These are phyloP conservation scores for Kluyveromyces sp. DNA, from an alignment of 1,139 yeast species.

Conservation along the genomic window DNA sequence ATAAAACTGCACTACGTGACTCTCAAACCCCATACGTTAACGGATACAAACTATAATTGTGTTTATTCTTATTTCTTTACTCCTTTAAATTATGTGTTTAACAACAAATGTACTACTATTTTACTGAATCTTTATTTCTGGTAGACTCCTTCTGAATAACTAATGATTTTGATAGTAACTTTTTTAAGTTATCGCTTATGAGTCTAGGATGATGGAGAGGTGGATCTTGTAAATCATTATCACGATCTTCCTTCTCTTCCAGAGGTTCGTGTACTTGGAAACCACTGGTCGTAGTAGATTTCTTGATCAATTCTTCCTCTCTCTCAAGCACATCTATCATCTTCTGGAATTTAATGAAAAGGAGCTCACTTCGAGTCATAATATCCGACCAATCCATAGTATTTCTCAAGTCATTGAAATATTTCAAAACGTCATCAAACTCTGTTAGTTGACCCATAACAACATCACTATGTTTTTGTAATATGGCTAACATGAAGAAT, in stretches of 20 bases:
- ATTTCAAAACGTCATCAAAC: slow-evolving; percentile 88
- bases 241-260: slow-evolving; percentile 10
- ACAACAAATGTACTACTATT: slow-evolving; percentile 8
- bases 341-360: slow-evolving; percentile 71
- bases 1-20: too few relatives aligned
- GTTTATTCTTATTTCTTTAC: neutral
- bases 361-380: slow-evolving; percentile 69
- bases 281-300: slow-evolving; percentile 6
- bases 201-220: slow-evolving; percentile 8
- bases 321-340: slow-evolving; percentile 59
- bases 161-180: slow-evolving; percentile 49
- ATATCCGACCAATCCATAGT: slow-evolving; percentile 66
- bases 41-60: neutral
- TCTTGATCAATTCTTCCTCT: slow-evolving; percentile 7
- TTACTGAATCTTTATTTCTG: slow-evolving; percentile 21
- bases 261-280: slow-evolving; percentile 3
- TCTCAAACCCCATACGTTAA: too few relatives aligned
- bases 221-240: slow-evolving; percentile 7
- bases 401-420: slow-evolving; percentile 83
- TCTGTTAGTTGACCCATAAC: slow-evolving; percentile 64
- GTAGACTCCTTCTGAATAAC: slow-evolving; percentile 60
- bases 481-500: slow-evolving; percentile 76
- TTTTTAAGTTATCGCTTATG: slow-evolving; percentile 49
- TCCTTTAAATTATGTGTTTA: neutral
- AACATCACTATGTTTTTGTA: slow-evolving; percentile 77